Evolutionary conservation across 495 filamentous ascomycete genomes (phyloP).

Genomic region (Penicillium subrubescens): DNA sequence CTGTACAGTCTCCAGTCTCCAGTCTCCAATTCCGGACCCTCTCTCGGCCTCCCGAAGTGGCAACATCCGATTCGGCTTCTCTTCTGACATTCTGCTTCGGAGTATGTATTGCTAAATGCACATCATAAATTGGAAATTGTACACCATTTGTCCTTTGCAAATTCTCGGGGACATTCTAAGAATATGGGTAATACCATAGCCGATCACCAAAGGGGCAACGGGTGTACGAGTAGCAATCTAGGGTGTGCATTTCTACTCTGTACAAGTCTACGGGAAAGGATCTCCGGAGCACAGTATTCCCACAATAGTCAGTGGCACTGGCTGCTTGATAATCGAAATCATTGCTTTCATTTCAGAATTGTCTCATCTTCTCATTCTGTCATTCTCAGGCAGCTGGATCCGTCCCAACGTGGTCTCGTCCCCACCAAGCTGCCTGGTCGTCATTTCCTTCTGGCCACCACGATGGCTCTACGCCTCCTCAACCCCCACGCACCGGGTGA

Average conservation of each 20-base stretch:
- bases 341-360: background rate
- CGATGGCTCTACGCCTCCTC: constrained; percentile 24
- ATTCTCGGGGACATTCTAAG: too few species aligned
- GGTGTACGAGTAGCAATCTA: too few species aligned
- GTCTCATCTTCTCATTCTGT: background rate
- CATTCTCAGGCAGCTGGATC: background rate
- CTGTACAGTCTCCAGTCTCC: background rate
- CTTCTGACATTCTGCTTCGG: background rate
- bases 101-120: too few species aligned
- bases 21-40: background rate
- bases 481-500: constrained; percentile 63
- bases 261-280: background rate
- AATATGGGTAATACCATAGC: too few species aligned
- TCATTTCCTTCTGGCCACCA: background rate
- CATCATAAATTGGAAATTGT: too few species aligned
- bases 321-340: background rate
- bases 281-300: background rate
- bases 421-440: background rate
- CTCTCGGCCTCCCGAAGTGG: constrained; percentile 10
- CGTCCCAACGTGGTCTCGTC: background rate
- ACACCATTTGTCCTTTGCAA: too few species aligned
- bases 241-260: too few species aligned
- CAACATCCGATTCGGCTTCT: background rate
- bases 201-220: background rate
- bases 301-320: background rate